Conservation (phyloP, 441 rosid species). For the Melastoma candidum region DNA sequence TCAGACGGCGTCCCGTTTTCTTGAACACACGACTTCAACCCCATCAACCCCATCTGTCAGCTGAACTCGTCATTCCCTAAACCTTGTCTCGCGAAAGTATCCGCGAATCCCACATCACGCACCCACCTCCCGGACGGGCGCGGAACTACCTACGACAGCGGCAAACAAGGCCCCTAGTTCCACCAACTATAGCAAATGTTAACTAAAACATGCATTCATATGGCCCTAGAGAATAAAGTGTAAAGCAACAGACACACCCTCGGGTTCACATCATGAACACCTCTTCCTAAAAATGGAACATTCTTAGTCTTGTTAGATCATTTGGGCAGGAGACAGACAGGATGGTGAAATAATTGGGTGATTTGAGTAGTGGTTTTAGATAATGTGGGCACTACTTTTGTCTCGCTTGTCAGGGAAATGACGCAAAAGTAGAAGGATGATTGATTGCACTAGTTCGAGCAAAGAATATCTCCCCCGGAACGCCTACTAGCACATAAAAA, state of each 20-base stretch:
- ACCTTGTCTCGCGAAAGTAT: too few relatives aligned
- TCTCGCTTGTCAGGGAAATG: conserved; percentile 19
- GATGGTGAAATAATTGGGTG: conserved; percentile 4
- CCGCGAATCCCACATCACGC: too few relatives aligned
- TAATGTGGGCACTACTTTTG: conserved; percentile 15
- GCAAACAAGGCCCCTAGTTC: too few relatives aligned
- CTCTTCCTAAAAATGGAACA: background rate
- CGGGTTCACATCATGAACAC: conserved; percentile 20
- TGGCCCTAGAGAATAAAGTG: conserved; percentile 31
- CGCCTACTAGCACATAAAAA: too few relatives aligned
- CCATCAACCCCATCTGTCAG: too few relatives aligned
- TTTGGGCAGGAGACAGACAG: conserved; percentile 1
- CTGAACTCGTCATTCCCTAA: background rate
- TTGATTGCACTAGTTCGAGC: too few relatives aligned
- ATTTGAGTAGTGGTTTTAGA: background rate
- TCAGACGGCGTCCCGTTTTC: conserved; percentile 31
- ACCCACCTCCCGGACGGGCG: too few relatives aligned
- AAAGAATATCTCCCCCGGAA: too few relatives aligned
- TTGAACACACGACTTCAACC: too few relatives aligned
- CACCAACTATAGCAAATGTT: background rate
- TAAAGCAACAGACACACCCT: conserved; percentile 32
- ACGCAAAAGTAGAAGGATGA: too few relatives aligned
- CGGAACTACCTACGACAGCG: too few relatives aligned
- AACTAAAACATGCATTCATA: conserved; percentile 5
- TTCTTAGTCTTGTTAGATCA: too few relatives aligned